These are phyloP conservation scores for Aspergillus niger DNA, from an alignment of 2,329 filamentous ascomycete species.

Conservation along the genomic window DNA sequence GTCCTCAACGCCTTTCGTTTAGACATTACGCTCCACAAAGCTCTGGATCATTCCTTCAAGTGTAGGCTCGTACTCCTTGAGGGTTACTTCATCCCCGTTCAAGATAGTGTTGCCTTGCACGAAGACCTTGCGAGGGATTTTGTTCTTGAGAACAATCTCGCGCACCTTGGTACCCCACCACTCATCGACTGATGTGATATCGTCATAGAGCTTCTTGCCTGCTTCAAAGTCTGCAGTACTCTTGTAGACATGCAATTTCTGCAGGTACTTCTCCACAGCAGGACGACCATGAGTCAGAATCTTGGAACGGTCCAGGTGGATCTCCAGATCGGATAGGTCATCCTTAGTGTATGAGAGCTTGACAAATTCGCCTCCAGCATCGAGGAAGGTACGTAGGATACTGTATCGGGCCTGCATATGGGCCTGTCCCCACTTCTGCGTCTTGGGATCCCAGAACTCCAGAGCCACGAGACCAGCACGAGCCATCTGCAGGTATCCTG, in stretches of 20 bases:
- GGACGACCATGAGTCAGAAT: slow-evolving; percentile 81
- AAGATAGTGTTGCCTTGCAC: slow-evolving; percentile 89
- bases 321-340: slow-evolving; percentile 77
- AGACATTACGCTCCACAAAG: slow-evolving; percentile 64
- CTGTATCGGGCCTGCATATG: slow-evolving; percentile 91
- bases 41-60: slow-evolving; percentile 81
- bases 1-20: slow-evolving; percentile 13
- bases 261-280: slow-evolving; percentile 81
- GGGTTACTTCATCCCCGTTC: slow-evolving; percentile 66
- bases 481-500: slow-evolving; percentile 89
- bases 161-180: slow-evolving; percentile 84
- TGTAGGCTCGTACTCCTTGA: slow-evolving; percentile 85
- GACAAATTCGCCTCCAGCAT: slow-evolving; percentile 84
- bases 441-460: slow-evolving; percentile 93
- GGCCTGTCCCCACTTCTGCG: slow-evolving; percentile 86
- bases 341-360: slow-evolving; percentile 73
- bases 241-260: slow-evolving; percentile 92
- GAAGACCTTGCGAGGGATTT: slow-evolving; percentile 71
- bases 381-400: slow-evolving; percentile 74
- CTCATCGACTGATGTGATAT: slow-evolving; percentile 79
- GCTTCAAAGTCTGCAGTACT: slow-evolving; percentile 78
- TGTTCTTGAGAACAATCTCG: slow-evolving; percentile 59
- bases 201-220: slow-evolving; percentile 77
- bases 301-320: slow-evolving; percentile 80
- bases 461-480: slow-evolving; percentile 84